These are phyloP conservation scores for Moringa oleifera DNA, from an alignment of 345 rosid species.

Conservation along the genomic window DNA sequence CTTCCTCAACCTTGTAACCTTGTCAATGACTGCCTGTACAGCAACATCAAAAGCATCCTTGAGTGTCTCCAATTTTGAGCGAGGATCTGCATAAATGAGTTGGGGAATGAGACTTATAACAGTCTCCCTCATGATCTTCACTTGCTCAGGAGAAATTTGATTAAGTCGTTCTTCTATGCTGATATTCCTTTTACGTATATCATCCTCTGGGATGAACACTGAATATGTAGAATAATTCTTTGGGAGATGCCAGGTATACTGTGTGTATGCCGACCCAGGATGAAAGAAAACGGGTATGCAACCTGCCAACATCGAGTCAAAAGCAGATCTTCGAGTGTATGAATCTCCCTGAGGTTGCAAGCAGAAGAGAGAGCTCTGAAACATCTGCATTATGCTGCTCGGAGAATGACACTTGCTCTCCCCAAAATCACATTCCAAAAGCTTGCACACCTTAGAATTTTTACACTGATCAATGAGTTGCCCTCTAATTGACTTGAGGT, in stretches of 20 bases:
- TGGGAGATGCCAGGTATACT: conserved; percentile 89
- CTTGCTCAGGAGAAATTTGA: conserved; percentile 65
- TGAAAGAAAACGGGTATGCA: conserved; percentile 93
- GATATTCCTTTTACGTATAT: conserved; percentile 59
- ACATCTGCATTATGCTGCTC: conserved; percentile 83
- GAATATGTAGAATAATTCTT: conserved; percentile 78
- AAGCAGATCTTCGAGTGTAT: conserved; percentile 82
- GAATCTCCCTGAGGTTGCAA: conserved; percentile 94
- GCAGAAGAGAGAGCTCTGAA: conserved; percentile 79
- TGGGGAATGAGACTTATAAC: conserved; percentile 68
- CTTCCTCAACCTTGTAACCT: conserved; percentile 77
- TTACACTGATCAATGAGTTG: conserved; percentile 76
- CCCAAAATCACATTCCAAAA: conserved; percentile 83
- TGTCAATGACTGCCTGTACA: conserved; percentile 68
- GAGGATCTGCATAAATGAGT: conserved; percentile 75
- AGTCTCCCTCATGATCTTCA: conserved; percentile 65
- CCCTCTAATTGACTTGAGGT: conserved; percentile 72
- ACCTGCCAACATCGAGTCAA: conserved; percentile 82
- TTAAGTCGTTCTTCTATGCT: conserved; percentile 72
- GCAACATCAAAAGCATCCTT: conserved; percentile 84
- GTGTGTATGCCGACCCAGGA: conserved; percentile 89
- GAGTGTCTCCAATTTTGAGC: conserved; percentile 53
- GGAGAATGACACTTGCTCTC: conserved; percentile 95
- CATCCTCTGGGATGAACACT: conserved; percentile 78
- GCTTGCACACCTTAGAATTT: conserved; percentile 46